These are phyloP conservation scores for Teunomyces tritomae DNA, from an alignment of 805 yeast genomes.

Conservation along the genomic window DNA sequence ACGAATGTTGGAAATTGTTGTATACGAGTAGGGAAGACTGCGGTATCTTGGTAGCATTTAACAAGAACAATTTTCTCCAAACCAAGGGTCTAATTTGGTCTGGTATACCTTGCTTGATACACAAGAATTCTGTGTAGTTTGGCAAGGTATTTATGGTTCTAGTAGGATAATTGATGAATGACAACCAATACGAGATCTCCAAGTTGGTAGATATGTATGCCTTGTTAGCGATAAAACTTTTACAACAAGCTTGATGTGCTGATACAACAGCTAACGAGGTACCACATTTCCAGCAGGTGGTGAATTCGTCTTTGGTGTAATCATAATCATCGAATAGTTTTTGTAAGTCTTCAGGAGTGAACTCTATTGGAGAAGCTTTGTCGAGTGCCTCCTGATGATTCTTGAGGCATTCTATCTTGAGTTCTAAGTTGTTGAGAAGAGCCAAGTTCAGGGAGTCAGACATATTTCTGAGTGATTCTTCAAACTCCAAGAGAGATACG, in stretches of 20 bases:
- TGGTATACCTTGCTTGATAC: conserved; percentile 46
- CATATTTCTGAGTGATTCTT: conserved; percentile 26
- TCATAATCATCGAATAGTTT: conserved; percentile 17
- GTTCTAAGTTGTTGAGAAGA: conserved; percentile 23
- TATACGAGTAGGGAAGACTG: conserved; percentile 31
- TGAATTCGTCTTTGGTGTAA: conserved; percentile 28
- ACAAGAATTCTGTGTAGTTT: conserved; percentile 43
- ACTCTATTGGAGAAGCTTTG: conserved; percentile 9
- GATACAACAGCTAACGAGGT: conserved; percentile 12
- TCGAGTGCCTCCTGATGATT: conserved; percentile 9
- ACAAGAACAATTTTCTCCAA: conserved; percentile 41
- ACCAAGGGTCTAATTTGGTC: conserved; percentile 40
- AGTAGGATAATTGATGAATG: conserved; percentile 43
- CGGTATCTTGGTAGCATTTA: conserved; percentile 31
- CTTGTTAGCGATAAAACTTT: conserved; percentile 16
- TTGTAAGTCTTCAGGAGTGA: conserved; percentile 15
- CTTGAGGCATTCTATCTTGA: conserved; percentile 23
- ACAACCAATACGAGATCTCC: conserved; percentile 44
- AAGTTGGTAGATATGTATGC: conserved; percentile 17
- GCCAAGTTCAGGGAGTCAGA: conserved; percentile 16
- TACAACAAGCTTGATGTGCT: conserved; percentile 23
- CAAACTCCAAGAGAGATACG: conserved; percentile 33
- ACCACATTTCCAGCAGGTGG: conserved; percentile 33
- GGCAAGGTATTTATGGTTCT: conserved; percentile 47
- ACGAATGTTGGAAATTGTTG: conserved; percentile 43